Percentiles rank a stretch among this genome's conserved stretches.
Conservation (phyloP, 805 yeast species). For the Saccharomycopsis selenospora region DNA sequence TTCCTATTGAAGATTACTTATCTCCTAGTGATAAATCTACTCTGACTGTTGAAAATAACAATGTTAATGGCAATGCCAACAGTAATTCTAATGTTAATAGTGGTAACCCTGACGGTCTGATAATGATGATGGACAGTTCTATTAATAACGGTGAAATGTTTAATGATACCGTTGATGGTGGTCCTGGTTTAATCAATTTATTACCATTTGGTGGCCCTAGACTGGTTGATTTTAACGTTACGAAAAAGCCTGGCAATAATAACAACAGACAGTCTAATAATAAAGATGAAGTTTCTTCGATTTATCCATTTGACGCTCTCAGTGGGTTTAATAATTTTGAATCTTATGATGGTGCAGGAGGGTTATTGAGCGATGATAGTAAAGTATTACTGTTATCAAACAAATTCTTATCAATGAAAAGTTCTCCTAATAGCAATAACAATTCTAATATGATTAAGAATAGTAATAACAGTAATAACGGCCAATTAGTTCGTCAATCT, state of each 20-base stretch:
- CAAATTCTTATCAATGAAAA: neutral
- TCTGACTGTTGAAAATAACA: neutral
- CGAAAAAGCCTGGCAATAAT: neutral
- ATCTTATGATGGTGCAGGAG: neutral
- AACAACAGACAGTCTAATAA: neutral
- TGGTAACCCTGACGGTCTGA: neutral
- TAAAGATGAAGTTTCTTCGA: neutral
- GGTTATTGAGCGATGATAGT: neutral
- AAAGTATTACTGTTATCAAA: neutral
- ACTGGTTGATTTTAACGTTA: neutral
- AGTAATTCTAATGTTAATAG: neutral
- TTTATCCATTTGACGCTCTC: neutral
- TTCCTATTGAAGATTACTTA: slow-evolving; percentile 19
- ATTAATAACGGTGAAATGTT: neutral
- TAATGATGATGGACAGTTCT: neutral
- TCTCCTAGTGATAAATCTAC: slow-evolving; percentile 1
- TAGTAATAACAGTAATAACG: neutral
- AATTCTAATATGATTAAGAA: neutral
- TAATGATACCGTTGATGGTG: neutral
- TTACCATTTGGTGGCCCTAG: neutral
- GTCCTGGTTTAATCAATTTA: neutral
- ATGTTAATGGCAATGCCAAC: neutral
- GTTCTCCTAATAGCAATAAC: neutral
- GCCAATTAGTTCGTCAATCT: neutral
- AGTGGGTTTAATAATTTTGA: neutral